Evolutionary conservation across 495 filamentous ascomycete genomes (phyloP).

Genomic region (Penicillium coffeae): DNA sequence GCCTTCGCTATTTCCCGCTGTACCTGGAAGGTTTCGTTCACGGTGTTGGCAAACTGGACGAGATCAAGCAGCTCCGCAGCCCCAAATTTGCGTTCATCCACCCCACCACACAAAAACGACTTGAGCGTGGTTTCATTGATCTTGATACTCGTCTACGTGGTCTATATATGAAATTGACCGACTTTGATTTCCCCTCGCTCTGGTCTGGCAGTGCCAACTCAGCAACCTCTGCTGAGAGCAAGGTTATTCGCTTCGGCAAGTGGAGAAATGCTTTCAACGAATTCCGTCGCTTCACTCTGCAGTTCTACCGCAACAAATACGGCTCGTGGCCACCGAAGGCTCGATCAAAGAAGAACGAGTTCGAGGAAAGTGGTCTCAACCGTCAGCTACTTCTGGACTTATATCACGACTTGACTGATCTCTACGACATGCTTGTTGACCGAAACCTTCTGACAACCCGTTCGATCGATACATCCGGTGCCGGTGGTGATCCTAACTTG

Average conservation of each 20-base stretch:
- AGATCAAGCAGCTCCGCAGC: constrained; percentile 62
- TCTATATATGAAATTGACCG: constrained; percentile 63
- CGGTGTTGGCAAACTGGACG: constrained; percentile 83
- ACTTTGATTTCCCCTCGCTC: constrained; percentile 87
- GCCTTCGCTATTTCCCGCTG: constrained; percentile 72
- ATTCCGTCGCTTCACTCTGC: constrained; percentile 70
- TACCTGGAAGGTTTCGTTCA: constrained; percentile 92
- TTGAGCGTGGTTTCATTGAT: constrained; percentile 79
- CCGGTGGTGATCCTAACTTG: constrained; percentile 18
- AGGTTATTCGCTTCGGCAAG: constrained; percentile 71
- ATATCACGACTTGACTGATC: constrained; percentile 77
- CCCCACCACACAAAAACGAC: constrained; percentile 64
- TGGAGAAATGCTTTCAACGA: constrained; percentile 73
- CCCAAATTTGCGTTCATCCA: constrained; percentile 67
- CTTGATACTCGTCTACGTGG: constrained; percentile 63
- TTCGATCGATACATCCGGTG: constrained; percentile 40
- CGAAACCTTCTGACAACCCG: constrained; percentile 54
- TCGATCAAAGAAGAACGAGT: constrained; percentile 84
- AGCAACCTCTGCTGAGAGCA: constrained; percentile 66
- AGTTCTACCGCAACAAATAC: constrained; percentile 76
- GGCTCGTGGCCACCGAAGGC: constrained; percentile 95
- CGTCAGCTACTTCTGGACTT: constrained; percentile 74
- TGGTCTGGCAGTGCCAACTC: constrained; percentile 87
- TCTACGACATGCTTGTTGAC: constrained; percentile 89
- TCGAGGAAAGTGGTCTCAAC: constrained; percentile 81